Percentiles rank a stretch among this genome's conserved stretches.
Conservation (phyloP, 441 rosid species). For the Dalechampia spathulata region DNA sequence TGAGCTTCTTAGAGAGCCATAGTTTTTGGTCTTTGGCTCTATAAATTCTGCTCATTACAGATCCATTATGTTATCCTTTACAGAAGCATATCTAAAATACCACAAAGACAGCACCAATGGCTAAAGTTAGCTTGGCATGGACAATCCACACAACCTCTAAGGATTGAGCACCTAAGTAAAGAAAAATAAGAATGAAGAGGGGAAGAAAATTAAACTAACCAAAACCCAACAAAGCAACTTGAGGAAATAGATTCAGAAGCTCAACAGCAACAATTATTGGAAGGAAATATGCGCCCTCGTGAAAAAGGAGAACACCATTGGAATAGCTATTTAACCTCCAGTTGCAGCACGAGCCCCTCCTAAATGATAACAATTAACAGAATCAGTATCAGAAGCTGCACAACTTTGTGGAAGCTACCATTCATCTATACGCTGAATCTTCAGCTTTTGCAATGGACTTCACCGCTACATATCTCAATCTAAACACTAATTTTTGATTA, state of each 20-base stretch:
- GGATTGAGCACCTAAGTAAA: not conserved
- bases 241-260: slow-evolving; percentile 31
- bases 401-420: no score
- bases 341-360: slow-evolving; percentile 37
- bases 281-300: not conserved
- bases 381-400: not conserved
- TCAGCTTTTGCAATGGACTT: no score
- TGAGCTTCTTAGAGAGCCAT: slow-evolving; percentile 8
- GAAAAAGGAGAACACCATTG: slow-evolving; percentile 4
- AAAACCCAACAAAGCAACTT: slow-evolving; percentile 29
- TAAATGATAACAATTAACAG: slow-evolving; percentile 7
- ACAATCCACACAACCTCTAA: not conserved
- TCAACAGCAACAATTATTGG: slow-evolving; percentile 1
- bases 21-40: not conserved
- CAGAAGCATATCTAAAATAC: slow-evolving; percentile 10
- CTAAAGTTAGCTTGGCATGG: not conserved
- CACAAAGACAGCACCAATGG: slow-evolving; percentile 3
- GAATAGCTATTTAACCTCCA: slow-evolving; percentile 35
- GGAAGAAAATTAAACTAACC: slow-evolving; percentile 8
- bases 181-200: not conserved
- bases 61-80: slow-evolving; percentile 15
- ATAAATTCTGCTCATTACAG: slow-evolving; percentile 5
- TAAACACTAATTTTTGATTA: no score
- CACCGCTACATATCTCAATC: no score
- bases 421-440: no score